A percentile compares a stretch with the other conserved stretches of the same genome.
phyloP scores from a whole-genome alignment of 202 grass and related monocot species.

The Tripidium arundinaceum region DNA sequence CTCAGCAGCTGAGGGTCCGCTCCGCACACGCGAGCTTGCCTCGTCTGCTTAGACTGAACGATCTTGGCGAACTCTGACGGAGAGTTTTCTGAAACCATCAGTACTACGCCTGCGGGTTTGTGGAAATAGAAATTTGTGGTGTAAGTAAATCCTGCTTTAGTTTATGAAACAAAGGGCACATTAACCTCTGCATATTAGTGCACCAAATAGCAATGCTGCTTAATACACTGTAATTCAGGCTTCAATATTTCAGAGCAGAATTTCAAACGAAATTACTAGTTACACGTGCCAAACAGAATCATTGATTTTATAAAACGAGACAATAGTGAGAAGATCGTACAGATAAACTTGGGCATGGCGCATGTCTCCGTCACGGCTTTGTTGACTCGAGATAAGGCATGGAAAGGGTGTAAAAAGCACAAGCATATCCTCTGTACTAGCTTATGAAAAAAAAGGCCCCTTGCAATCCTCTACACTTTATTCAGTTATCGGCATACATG shows the following conservation, averaged over 20 bases:
- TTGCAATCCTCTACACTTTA: neutral
- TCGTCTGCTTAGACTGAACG: conserved; percentile 47
- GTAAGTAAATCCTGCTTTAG: neutral
- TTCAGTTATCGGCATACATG: neutral
- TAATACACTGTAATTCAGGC: neutral
- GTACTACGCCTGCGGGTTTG: neutral
- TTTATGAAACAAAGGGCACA: neutral
- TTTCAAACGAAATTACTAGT: neutral
- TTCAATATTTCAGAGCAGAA: neutral
- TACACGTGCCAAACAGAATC: neutral
- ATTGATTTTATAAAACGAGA: neutral
- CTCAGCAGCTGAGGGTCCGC: conserved; percentile 8
- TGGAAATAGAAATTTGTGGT: neutral
- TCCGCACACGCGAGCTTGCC: conserved; percentile 18
- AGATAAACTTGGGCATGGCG: conserved; percentile 1
- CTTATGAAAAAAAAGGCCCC: conserved; percentile 3
- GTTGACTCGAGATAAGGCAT: conserved; percentile 26
- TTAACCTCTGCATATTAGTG: neutral
- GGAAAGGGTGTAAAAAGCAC: neutral
- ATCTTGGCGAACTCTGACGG: conserved; percentile 33
- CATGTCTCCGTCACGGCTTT: neutral
- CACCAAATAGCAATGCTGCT: neutral
- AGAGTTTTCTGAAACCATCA: conserved; percentile 11
- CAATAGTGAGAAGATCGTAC: neutral
- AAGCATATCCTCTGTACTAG: conserved; percentile 37